Evolutionary conservation across 495 filamentous ascomycete genomes (phyloP), one percentile per base, ranked within the genome.

Genomic region (Aspergillus wentii): DNA sequence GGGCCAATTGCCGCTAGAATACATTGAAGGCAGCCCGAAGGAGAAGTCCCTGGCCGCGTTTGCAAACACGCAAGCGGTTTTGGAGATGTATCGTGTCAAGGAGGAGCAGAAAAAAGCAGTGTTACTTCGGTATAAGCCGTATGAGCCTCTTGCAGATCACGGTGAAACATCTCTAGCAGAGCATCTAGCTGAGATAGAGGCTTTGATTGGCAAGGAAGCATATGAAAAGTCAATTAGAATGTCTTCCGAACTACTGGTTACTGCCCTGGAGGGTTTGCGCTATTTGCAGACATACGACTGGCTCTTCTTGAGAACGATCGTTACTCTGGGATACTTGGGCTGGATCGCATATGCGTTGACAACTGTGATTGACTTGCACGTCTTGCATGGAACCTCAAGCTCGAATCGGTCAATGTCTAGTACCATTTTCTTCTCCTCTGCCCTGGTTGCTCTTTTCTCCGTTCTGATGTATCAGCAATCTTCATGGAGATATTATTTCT

Each of bases 251-350:
- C 65, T 97, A 9, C 83, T 96, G 39, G 76, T 82, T 40, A 59
- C 82, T 13, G 86, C 82, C 4, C 72, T 97, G 2, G 79, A 87
- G 39, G 94, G 94, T 16, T 71, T 99, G 27, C 78, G 92, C 27
- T 99, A 99, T 54, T 74, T 97, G 19, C 94, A 99, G 57, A 97
- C 88, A 0, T 88, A 88, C 47, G 92, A 99, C 62, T 99, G 94
- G 94, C 72, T 97, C n/a, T 97, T 99, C 66, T 61, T 99, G 22
- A 75, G 94, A 34, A 83, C 83, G n/a, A 74, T 97, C 23, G 85
- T 99, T 22, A 94, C 94, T 9, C 55, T 81, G n/a, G 94, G 94
- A 14, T 99, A 96, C 55, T 61, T 96, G 17, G 92, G 94, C 16
- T 99, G 91, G 91, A 94, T 99, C 47, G 83, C 86, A 10, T 99